phyloP scores from a whole-genome alignment of 176 grass and related monocot genomes.

The Calamus simplicifolius region DNA sequence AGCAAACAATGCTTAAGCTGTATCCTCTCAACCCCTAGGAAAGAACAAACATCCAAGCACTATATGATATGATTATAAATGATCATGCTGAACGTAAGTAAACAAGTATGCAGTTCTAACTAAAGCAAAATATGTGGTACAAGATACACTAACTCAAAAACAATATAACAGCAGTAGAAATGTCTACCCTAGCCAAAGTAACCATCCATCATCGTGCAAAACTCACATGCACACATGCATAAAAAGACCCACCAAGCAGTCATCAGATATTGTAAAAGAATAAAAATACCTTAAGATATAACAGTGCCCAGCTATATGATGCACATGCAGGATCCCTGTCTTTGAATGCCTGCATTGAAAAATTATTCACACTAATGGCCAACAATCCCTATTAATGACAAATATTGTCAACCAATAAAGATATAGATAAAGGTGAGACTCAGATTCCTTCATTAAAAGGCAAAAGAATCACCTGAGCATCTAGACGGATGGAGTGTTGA shows the following conservation, averaged over 20 bases:
- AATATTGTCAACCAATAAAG: not conserved
- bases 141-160: too few relatives aligned
- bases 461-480: slow-evolving; percentile 66
- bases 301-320: slow-evolving; percentile 89
- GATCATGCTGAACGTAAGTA: slow-evolving; percentile 57
- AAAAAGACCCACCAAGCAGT: too few relatives aligned
- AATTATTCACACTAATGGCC: slow-evolving; percentile 6
- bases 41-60: slow-evolving; percentile 7
- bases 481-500: slow-evolving; percentile 70
- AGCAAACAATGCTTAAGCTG: too few relatives aligned
- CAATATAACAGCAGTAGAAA: too few relatives aligned
- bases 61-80: slow-evolving; percentile 98
- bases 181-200: too few relatives aligned
- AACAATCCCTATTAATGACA: not conserved
- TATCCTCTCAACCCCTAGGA: too few relatives aligned
- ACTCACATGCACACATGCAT: too few relatives aligned
- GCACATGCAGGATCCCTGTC: slow-evolving; percentile 93
- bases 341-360: slow-evolving; percentile 72
- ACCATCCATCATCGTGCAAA: too few relatives aligned
- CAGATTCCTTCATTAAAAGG: slow-evolving; percentile 5
- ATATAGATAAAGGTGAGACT: slow-evolving; percentile 2
- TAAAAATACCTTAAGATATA: slow-evolving; percentile 75
- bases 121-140: too few relatives aligned
- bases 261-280: not conserved
- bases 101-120: not conserved